Evolutionary conservation across 2,329 filamentous ascomycete species (phyloP).

Genomic region (Gremmenia infestans): DNA sequence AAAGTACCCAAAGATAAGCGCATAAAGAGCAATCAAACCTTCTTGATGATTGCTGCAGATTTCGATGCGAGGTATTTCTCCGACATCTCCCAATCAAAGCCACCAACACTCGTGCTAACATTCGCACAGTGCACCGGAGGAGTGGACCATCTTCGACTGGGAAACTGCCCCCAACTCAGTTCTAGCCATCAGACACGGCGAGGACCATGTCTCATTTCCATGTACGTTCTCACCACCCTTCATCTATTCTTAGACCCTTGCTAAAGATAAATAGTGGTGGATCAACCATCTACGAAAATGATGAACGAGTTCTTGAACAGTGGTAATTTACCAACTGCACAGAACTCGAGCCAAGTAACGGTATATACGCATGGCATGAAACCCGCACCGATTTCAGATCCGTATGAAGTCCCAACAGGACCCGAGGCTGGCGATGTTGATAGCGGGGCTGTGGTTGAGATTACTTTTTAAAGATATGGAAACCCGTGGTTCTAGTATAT

Average conservation of each 20-base stretch:
- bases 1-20: background rate
- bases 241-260: background rate
- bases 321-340: slow-evolving; percentile 2
- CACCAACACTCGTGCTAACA: background rate
- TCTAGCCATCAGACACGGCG: slow-evolving; percentile 13
- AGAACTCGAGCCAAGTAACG: slow-evolving; percentile 1
- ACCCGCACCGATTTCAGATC: background rate
- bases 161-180: slow-evolving; percentile 4
- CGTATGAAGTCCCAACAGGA: slow-evolving; percentile 7
- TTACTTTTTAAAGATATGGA: background rate
- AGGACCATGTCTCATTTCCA: slow-evolving; percentile 10
- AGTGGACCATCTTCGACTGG: slow-evolving; percentile 7
- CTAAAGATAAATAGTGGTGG: background rate
- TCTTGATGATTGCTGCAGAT: slow-evolving; percentile 6
- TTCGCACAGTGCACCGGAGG: background rate
- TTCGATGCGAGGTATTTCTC: background rate
- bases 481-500: no score
- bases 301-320: slow-evolving; percentile 11
- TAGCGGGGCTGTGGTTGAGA: slow-evolving; percentile 3
- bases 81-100: background rate
- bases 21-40: background rate
- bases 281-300: slow-evolving; percentile 8
- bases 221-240: background rate
- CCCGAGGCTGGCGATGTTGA: slow-evolving; percentile 7
- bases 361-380: slow-evolving; percentile 11